These are phyloP conservation scores for Penstemon davidsonii DNA, from an alignment of 257 asterid species.

Conservation along the genomic window DNA sequence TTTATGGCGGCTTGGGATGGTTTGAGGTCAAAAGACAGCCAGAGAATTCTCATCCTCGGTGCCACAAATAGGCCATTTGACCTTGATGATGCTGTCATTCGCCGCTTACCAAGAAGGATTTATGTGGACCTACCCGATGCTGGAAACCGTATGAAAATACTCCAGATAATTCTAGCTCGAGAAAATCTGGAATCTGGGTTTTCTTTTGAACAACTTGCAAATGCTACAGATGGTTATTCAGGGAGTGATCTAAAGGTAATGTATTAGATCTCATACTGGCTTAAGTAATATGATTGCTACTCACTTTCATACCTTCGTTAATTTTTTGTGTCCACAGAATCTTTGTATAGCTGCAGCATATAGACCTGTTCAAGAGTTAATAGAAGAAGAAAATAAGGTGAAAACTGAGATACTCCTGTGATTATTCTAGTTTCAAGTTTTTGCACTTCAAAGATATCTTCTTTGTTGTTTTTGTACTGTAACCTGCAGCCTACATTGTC, in stretches of 20 bases:
- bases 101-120: conserved; percentile 95
- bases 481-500: no score
- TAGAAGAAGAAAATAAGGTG: conserved; percentile 76
- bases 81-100: conserved; percentile 99
- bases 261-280: conserved; percentile 22
- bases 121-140: conserved; percentile 97
- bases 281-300: conserved; percentile 11
- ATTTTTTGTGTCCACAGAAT: conserved; percentile 52
- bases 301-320: conserved; percentile 17
- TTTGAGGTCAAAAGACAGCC: conserved; percentile 91
- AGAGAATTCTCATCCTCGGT: conserved; percentile 89
- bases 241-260: conserved; percentile 98
- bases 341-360: conserved; percentile 95
- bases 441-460: background rate
- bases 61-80: conserved; percentile 99
- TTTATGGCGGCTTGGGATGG: conserved; percentile 99
- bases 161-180: conserved; percentile 71
- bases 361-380: conserved; percentile 91
- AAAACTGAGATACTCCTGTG: background rate
- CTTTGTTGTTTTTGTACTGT: background rate
- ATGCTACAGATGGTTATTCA: conserved; percentile 95
- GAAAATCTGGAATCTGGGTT: conserved; percentile 78
- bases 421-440: conserved; percentile 9
- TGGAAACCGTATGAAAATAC: conserved; percentile 81
- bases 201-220: conserved; percentile 75